Evolutionary conservation across 257 asterid species (phyloP), one percentile per base, ranked within the genome.

Genomic region (Asclepias syriaca): DNA sequence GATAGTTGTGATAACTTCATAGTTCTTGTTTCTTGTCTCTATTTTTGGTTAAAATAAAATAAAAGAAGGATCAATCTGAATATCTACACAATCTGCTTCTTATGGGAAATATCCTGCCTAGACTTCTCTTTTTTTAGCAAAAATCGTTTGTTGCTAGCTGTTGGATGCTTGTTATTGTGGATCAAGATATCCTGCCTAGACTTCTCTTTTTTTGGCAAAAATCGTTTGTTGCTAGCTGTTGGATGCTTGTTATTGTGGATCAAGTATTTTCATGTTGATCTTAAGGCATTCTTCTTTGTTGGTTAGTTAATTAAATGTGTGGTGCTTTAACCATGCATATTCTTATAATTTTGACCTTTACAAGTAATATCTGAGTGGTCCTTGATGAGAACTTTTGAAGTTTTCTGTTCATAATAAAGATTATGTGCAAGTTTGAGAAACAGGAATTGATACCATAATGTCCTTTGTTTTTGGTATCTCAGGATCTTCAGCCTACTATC

Each of bases 401-500:
- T 16, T 63, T 34, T 37, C 67, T 34, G 46, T 32, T 61, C 8
- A 15, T 14, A 61, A 27, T 29, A 16, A 39, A 32, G 66, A 29
- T 32, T 29, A 29, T 29, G 48, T 32, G 8, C 22, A 1, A 15
- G 2, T 18, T 37, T 8, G n/a, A 19, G 15, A 34, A 14, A 2
- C 1, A 15, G n/a, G 39, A 39, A 64, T 40, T 64, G 50, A 34
- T 63, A 16, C 39, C 13, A 21, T 63, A 64, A 64, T 64, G 29
- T 64, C 67, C 60, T 64, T 65, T 66, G 12, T 77, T 10, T 77
- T 73, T 72, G 11, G 78, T 75, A 27, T 71, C 54, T 39, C 93
- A 93, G 98, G 96, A 83, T 81, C 97, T 93, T 75, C 74, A 77
- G 81, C 90, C 91, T 61, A 77, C 88, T 66, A 85, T 93, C 82